Evolutionary conservation across 202 grass and related monocot species (phyloP).

Genomic region (Eragrostis tef): DNA sequence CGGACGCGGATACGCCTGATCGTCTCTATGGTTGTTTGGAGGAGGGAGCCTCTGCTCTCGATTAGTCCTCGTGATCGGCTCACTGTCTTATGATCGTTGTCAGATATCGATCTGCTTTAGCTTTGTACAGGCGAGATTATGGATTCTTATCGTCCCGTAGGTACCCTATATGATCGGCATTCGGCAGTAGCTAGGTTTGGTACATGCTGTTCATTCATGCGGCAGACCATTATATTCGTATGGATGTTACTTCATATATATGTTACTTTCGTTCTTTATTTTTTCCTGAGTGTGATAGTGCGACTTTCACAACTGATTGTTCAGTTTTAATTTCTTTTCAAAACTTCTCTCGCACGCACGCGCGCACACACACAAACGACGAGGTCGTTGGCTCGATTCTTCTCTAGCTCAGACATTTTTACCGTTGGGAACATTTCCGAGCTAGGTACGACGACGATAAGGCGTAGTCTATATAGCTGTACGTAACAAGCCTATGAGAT

Average conservation of each 20-base stretch:
- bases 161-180: not conserved
- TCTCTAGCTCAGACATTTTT: not conserved
- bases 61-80: not conserved
- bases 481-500: not conserved
- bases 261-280: not conserved
- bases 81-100: not conserved
- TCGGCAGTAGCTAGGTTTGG: constrained; percentile 45
- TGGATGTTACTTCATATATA: constrained; percentile 10
- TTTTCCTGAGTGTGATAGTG: not conserved
- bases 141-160: constrained; percentile 11
- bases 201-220: constrained; percentile 40
- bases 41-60: not conserved
- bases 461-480: not conserved
- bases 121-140: constrained; percentile 45
- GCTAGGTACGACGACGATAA: not conserved
- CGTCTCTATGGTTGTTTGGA: not conserved
- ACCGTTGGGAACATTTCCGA: not conserved
- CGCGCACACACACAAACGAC: too few relatives aligned
- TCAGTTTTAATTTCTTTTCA: not conserved
- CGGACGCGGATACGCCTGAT: constrained; percentile 57
- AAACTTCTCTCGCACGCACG: not conserved
- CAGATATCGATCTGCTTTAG: constrained; percentile 1
- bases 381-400: not conserved
- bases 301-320: not conserved
- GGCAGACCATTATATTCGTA: constrained; percentile 22